phyloP scores from a whole-genome alignment of 2,329 filamentous ascomycete species.

The Ophiocordyceps camponoti-leonardi region DNA sequence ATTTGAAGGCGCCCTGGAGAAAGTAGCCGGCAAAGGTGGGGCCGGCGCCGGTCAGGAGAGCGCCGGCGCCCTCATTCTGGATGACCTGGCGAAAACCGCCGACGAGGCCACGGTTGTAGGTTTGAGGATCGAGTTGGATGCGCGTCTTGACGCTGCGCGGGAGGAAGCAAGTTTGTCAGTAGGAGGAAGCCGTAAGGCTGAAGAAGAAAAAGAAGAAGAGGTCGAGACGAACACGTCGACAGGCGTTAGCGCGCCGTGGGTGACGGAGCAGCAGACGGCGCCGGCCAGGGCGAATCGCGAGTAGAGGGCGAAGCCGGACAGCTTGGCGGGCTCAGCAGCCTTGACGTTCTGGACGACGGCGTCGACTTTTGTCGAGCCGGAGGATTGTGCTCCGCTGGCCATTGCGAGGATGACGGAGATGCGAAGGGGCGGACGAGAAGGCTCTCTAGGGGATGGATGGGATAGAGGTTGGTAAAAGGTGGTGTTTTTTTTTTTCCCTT shows the following conservation, averaged over 20 bases:
- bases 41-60: constrained; percentile 70
- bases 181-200: neutral
- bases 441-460: constrained; percentile 3
- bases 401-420: constrained; percentile 14
- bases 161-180: neutral
- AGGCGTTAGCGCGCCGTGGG: constrained; percentile 90
- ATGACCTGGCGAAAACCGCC: constrained; percentile 79
- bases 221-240: constrained; percentile 92
- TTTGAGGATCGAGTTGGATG: constrained; percentile 80
- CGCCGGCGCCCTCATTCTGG: constrained; percentile 67
- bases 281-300: constrained; percentile 92
- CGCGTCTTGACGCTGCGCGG: constrained; percentile 82
- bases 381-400: constrained; percentile 19
- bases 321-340: constrained; percentile 23
- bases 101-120: constrained; percentile 78
- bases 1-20: constrained; percentile 86
- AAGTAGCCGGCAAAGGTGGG: constrained; percentile 84
- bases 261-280: constrained; percentile 95
- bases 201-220: neutral
- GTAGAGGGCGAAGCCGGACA: constrained; percentile 54
- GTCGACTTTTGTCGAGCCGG: constrained; percentile 26
- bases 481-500: neutral
- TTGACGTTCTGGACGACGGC: constrained; percentile 24
- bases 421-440: neutral
- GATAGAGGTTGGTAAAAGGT: constrained; percentile 11